These are phyloP conservation scores for Simplicillium aogashimaense DNA, from an alignment of 2,329 filamentous ascomycete species.

Conservation along the genomic window DNA sequence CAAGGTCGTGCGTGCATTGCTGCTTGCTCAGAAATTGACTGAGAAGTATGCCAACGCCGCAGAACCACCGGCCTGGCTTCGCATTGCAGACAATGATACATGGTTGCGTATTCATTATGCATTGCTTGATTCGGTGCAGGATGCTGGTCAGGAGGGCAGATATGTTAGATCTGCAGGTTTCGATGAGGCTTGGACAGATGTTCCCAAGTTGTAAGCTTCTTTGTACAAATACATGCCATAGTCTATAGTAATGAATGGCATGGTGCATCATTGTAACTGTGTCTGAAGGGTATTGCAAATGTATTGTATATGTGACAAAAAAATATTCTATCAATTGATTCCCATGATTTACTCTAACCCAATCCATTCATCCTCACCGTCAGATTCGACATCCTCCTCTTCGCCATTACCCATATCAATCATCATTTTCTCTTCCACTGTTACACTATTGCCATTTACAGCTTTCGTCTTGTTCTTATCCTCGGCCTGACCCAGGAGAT, in stretches of 20 bases:
- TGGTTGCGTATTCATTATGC: constrained; percentile 54
- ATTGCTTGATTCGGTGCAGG: constrained; percentile 52
- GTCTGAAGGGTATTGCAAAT: constrained; percentile 6
- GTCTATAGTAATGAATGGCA: too few species aligned
- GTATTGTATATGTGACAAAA: constrained; percentile 8
- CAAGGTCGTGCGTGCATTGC: constrained; percentile 64
- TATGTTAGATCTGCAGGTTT: constrained; percentile 58
- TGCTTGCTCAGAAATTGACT: constrained; percentile 48
- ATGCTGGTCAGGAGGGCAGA: constrained; percentile 22
- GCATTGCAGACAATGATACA: constrained; percentile 41
- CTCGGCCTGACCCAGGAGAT: constrained; percentile 50
- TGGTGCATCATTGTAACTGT: neutral
- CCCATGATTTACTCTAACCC: constrained; percentile 30
- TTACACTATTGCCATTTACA: constrained; percentile 12
- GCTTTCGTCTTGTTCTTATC: constrained; percentile 12
- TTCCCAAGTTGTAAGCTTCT: constrained; percentile 13
- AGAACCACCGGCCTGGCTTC: constrained; percentile 33
- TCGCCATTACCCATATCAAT: constrained; percentile 16
- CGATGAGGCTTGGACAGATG: constrained; percentile 52
- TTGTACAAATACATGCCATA: neutral
- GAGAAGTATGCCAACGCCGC: constrained; percentile 28
- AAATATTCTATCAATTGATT: constrained; percentile 6
- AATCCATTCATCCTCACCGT: constrained; percentile 35
- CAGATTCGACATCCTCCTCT: constrained; percentile 22
- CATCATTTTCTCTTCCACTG: constrained; percentile 16